A percentile compares a stretch with the other conserved stretches of the same genome.
Evolutionary conservation across 1,284 basidiomycete genomes (phyloP).

Genomic region (Nidula niveotomentosa): DNA sequence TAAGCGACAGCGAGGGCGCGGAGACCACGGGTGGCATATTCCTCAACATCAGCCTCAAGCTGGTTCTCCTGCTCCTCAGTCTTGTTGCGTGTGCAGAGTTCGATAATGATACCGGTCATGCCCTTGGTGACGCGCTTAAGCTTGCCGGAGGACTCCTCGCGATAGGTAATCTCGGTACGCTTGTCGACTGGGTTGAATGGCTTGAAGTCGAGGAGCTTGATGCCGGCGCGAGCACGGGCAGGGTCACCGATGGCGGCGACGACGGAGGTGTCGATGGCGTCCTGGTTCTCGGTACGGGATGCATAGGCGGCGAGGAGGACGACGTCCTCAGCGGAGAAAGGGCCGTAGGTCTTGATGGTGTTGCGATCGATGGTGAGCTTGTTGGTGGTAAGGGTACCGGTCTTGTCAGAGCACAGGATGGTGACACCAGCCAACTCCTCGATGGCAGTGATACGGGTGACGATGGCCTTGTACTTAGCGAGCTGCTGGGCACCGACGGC

Average conservation of each 20-base stretch:
- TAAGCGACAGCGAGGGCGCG: constrained; percentile 96
- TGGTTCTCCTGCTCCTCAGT: constrained; percentile 87
- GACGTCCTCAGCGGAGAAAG: constrained; percentile 88
- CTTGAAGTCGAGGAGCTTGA: constrained; percentile 98
- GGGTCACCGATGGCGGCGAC: constrained; percentile 80
- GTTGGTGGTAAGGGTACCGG: constrained; percentile 97
- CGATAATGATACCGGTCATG: constrained; percentile 97
- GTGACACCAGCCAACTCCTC: constrained; percentile 97
- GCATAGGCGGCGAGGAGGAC: constrained; percentile 94
- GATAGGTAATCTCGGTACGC: constrained; percentile 98
- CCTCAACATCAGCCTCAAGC: constrained; percentile 94
- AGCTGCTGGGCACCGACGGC: constrained; percentile 98
- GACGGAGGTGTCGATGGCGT: constrained; percentile 92
- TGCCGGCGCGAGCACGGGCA: constrained; percentile 80
- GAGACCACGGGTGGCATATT: constrained; percentile 94
- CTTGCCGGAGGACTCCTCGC: constrained; percentile 90
- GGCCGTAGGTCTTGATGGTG: constrained; percentile 90
- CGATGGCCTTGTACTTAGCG: constrained; percentile 98
- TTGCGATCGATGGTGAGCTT: constrained; percentile 97
- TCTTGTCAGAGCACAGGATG: constrained; percentile 97
- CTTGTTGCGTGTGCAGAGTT: constrained; percentile 97
- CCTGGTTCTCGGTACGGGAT: constrained; percentile 98
- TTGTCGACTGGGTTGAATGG: constrained; percentile 99
- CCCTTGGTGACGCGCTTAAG: constrained; percentile 99
- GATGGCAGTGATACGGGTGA: constrained; percentile 97